Percentiles rank a stretch among this genome's conserved stretches.
Conservation (phyloP, 2,329 filamentous ascomycete genomes). For the Fusarium sp. region DNA sequence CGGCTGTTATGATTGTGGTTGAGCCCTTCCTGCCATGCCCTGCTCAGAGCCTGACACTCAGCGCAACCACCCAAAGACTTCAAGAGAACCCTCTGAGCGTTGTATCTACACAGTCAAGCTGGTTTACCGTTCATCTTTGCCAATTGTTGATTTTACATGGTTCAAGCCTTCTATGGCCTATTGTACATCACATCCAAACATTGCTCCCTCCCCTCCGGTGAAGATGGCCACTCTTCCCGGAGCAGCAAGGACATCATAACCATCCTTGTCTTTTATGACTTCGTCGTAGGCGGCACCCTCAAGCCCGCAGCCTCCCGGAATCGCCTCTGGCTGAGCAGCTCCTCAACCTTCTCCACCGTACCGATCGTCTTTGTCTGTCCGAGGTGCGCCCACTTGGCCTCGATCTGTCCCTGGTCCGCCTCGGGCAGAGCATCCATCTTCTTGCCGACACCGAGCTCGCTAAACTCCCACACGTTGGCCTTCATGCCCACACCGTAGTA, state of each 20-base stretch:
- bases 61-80: neutral
- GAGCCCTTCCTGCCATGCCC: neutral
- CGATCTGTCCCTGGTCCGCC: slow-evolving; percentile 50
- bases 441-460: slow-evolving; percentile 67
- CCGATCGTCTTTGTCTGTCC: slow-evolving; percentile 63
- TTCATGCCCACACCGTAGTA: slow-evolving; percentile 99
- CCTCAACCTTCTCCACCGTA: slow-evolving; percentile 67
- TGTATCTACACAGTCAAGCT: neutral
- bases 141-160: slow-evolving; percentile 37
- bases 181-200: slow-evolving; percentile 43
- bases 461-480: slow-evolving; percentile 94
- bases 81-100: neutral
- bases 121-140: slow-evolving; percentile 16
- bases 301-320: slow-evolving; percentile 55
- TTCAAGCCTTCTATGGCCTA: slow-evolving; percentile 37
- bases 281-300: slow-evolving; percentile 39
- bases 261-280: slow-evolving; percentile 14
- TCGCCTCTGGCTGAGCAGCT: slow-evolving; percentile 66
- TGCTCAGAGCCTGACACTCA: neutral
- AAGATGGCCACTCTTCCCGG: slow-evolving; percentile 24
- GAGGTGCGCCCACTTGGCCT: slow-evolving; percentile 67
- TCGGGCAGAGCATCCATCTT: slow-evolving; percentile 41
- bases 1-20: neutral
- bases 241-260: neutral
- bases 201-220: slow-evolving; percentile 1